A percentile compares a stretch with the other conserved stretches of the same genome.
Conservation (phyloP, 495 filamentous ascomycete species). For the Chaetomium tenue region DNA sequence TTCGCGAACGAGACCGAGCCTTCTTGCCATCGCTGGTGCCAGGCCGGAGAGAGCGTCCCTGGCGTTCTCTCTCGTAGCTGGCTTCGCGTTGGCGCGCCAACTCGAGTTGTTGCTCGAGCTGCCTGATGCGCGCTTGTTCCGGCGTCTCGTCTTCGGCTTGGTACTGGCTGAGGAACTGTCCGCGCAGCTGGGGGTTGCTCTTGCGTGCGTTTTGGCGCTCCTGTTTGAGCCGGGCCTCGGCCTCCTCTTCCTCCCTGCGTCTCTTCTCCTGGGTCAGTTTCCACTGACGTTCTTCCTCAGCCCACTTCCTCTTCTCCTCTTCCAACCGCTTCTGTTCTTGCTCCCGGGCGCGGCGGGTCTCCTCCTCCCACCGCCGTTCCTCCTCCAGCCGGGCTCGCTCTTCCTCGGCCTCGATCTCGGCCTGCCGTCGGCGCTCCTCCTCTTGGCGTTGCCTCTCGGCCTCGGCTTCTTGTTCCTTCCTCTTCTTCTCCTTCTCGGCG, state of each 20-base stretch:
- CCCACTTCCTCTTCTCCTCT: conserved; percentile 77
- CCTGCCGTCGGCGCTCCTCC: conserved; percentile 58
- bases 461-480: conserved; percentile 54
- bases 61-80: conserved; percentile 78
- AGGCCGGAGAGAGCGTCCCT: conserved; percentile 51
- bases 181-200: conserved; percentile 67
- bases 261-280: conserved; percentile 76
- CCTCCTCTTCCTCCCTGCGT: conserved; percentile 69
- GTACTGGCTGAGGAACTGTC: conserved; percentile 85
- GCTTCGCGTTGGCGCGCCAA: conserved; percentile 80
- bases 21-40: conserved; percentile 43
- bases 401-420: conserved; percentile 68
- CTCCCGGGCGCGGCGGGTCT: conserved; percentile 65
- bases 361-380: conserved; percentile 76
- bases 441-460: conserved; percentile 66
- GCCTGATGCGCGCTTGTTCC: conserved; percentile 58
- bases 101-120: conserved; percentile 83
- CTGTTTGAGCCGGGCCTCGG: conserved; percentile 61
- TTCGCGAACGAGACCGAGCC: conserved; percentile 42
- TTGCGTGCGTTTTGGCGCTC: conserved; percentile 57
- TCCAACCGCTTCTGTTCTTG: conserved; percentile 67
- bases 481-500: conserved; percentile 53
- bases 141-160: conserved; percentile 57
- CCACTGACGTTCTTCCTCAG: conserved; percentile 81
- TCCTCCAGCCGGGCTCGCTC: conserved; percentile 65